Evolutionary conservation across 495 filamentous ascomycete species (phyloP).

Genomic region (Penicillium arizonense): DNA sequence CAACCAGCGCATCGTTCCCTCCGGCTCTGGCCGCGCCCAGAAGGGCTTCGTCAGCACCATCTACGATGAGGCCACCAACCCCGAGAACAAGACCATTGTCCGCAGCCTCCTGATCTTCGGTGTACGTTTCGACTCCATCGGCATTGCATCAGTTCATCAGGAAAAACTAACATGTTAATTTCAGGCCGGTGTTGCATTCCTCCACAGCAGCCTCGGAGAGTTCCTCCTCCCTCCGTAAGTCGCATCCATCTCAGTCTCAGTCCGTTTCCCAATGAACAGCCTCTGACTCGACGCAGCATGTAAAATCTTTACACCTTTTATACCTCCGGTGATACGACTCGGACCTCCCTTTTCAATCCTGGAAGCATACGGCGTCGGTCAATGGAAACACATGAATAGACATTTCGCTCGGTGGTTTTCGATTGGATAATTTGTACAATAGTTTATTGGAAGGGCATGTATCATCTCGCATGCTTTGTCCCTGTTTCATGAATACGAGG

Average conservation of each 20-base stretch:
- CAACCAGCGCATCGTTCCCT: conserved; percentile 40
- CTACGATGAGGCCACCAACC: conserved; percentile 63
- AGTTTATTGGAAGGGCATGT: conserved; percentile 16
- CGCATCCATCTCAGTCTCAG: neutral
- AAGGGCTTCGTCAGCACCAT: conserved; percentile 50
- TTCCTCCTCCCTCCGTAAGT: conserved; percentile 71
- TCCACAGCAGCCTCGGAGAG: conserved; percentile 73
- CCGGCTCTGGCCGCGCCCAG: conserved; percentile 32
- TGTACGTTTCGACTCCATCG: conserved; percentile 46
- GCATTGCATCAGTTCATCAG: neutral
- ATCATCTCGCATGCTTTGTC: conserved; percentile 6
- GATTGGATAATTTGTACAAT: conserved; percentile 27
- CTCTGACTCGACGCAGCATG: conserved; percentile 20
- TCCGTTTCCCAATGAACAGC: neutral
- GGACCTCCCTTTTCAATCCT: conserved; percentile 9
- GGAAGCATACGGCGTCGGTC: conserved; percentile 26
- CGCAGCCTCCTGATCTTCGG: conserved; percentile 70
- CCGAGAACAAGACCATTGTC: conserved; percentile 75
- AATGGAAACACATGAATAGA: conserved; percentile 13
- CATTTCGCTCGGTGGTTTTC: conserved; percentile 13
- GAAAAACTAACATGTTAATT: conserved; percentile 17
- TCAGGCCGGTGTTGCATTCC: conserved; percentile 70
- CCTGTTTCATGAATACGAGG: conserved; percentile 26
- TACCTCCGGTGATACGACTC: conserved; percentile 7
- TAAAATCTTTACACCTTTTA: conserved; percentile 15